phyloP scores from a whole-genome alignment of 2,329 filamentous ascomycete species.

The Bipolaris cookei region DNA sequence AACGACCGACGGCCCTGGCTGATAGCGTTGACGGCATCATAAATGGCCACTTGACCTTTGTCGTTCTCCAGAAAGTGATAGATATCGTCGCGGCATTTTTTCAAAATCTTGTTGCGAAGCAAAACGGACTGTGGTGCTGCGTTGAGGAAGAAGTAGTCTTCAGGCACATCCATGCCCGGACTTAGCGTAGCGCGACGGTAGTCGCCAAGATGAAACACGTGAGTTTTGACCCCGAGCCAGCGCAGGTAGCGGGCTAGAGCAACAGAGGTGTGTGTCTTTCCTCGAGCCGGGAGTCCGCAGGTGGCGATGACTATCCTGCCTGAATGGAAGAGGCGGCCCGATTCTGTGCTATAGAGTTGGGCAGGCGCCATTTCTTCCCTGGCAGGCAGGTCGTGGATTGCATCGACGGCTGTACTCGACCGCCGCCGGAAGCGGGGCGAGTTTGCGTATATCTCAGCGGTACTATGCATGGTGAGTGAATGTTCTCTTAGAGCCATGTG shows the following conservation, averaged over 20 bases:
- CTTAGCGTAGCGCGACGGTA: conserved; percentile 92
- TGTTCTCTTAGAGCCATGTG: background rate
- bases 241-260: conserved; percentile 92
- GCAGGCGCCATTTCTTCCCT: conserved; percentile 87
- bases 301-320: conserved; percentile 97
- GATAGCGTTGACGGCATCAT: conserved; percentile 95
- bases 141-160: conserved; percentile 97
- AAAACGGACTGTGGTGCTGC: conserved; percentile 92
- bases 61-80: conserved; percentile 96
- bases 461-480: conserved; percentile 60
- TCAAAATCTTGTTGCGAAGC: conserved; percentile 93
- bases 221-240: conserved; percentile 97
- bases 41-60: conserved; percentile 97
- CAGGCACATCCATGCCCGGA: conserved; percentile 80
- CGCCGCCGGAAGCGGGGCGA: conserved; percentile 88
- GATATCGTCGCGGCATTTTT: conserved; percentile 96
- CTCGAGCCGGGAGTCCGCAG: conserved; percentile 90
- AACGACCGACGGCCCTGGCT: conserved; percentile 80
- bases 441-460: conserved; percentile 89
- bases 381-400: conserved; percentile 90
- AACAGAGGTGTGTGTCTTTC: conserved; percentile 98
- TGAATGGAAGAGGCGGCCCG: conserved; percentile 93
- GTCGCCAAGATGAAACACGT: conserved; percentile 96
- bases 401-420: conserved; percentile 96
- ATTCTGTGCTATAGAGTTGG: conserved; percentile 98